Conservation (phyloP, 2,329 filamentous ascomycete species). For the Chaetothyriales sp. region DNA sequence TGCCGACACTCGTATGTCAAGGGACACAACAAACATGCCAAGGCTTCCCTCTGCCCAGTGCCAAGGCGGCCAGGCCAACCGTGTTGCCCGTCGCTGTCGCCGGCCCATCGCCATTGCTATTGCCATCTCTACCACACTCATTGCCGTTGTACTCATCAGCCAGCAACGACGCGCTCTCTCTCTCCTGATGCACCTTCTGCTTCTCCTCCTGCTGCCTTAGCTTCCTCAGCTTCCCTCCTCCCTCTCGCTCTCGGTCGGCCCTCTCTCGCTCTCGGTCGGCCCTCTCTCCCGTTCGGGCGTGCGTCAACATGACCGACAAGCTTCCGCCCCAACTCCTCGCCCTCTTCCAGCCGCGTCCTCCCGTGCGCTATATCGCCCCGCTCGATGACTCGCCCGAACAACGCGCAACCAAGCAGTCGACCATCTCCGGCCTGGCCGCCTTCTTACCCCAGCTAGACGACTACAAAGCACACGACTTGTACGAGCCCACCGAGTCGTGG, state of each 20-base stretch:
- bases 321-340: slow-evolving; percentile 82
- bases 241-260: slow-evolving; percentile 5
- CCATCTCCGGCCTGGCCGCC: slow-evolving; percentile 58
- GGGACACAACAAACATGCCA: background rate
- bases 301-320: slow-evolving; percentile 73
- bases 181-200: background rate
- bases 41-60: background rate
- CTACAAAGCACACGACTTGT: slow-evolving; percentile 65
- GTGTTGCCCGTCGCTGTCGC: too few species aligned
- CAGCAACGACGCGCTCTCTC: background rate
- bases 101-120: background rate
- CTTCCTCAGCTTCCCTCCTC: background rate
- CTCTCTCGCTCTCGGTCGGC: slow-evolving; percentile 4
- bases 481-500: slow-evolving; percentile 82
- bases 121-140: background rate
- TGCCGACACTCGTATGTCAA: background rate
- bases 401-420: slow-evolving; percentile 50
- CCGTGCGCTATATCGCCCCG: slow-evolving; percentile 76
- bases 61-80: background rate
- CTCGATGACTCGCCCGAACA: slow-evolving; percentile 72
- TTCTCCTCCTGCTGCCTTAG: background rate
- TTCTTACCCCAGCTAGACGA: slow-evolving; percentile 61
- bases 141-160: background rate
- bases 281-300: slow-evolving; percentile 9
- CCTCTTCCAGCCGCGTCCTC: slow-evolving; percentile 88